These are phyloP conservation scores for Candida awuae DNA, from an alignment of 805 yeast genomes.

Conservation along the genomic window DNA sequence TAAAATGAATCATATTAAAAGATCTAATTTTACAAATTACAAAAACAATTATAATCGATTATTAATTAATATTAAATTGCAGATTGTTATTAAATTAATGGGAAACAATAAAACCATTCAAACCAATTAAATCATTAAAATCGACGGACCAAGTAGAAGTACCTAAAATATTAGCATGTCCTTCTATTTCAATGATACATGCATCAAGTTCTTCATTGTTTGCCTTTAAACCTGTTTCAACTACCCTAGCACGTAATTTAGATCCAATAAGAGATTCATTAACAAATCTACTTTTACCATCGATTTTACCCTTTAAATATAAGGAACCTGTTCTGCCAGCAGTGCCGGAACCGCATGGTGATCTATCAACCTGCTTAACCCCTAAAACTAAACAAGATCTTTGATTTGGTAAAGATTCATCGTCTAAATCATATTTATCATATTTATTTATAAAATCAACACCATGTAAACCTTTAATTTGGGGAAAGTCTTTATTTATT, in stretches of 20 bases:
- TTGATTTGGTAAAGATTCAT: conserved; percentile 15
- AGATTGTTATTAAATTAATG: conserved; percentile 5
- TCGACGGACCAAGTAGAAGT: conserved; percentile 19
- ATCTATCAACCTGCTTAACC: conserved; percentile 22
- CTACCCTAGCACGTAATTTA: conserved; percentile 15
- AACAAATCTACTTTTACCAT: conserved; percentile 8
- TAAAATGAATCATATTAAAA: no score
- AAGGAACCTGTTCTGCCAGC: conserved; percentile 22
- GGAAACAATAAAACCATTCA: conserved; percentile 17
- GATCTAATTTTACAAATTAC: no score
- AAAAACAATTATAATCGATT: no score
- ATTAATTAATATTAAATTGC: no score
- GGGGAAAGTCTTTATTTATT: conserved; percentile 19
- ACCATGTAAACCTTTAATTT: conserved; percentile 18
- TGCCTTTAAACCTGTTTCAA: conserved; percentile 15
- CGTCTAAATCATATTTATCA: conserved; percentile 7
- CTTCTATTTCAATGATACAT: conserved; percentile 20
- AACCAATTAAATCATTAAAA: conserved; percentile 17
- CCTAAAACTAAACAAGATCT: conserved; percentile 21
- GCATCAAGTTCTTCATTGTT: conserved; percentile 17
- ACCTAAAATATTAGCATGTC: conserved; percentile 20
- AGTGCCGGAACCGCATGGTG: conserved; percentile 26
- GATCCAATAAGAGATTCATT: conserved; percentile 25
- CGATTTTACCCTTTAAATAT: conserved; percentile 13
- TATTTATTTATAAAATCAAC: conserved; percentile 14